These are phyloP conservation scores for Fusarium sp. DNA, from an alignment of 2,329 filamentous ascomycete genomes.

Conservation along the genomic window DNA sequence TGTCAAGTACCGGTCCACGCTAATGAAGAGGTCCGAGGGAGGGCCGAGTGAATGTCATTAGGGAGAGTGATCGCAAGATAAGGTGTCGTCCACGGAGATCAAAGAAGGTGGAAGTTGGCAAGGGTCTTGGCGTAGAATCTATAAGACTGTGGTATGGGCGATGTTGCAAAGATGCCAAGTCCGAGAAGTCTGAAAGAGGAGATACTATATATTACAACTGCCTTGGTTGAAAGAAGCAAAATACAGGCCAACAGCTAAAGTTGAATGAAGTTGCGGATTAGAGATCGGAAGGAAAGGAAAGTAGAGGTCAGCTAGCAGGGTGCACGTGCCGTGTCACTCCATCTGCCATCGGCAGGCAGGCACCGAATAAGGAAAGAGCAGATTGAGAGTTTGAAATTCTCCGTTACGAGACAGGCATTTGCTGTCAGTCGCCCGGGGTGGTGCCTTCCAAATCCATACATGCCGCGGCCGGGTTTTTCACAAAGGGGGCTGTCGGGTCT, in stretches of 20 bases:
- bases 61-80: neutral
- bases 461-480: constrained; percentile 35
- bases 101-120: neutral
- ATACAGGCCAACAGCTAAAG: constrained; percentile 2
- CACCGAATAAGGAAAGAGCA: constrained; percentile 28
- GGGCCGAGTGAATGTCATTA: neutral
- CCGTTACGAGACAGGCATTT: constrained; percentile 10
- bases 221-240: neutral
- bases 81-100: neutral
- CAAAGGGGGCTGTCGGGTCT: neutral
- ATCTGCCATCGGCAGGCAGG: neutral
- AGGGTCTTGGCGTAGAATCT: neutral
- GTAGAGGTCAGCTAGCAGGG: constrained; percentile 17
- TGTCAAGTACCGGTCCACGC: neutral
- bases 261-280: constrained; percentile 11
- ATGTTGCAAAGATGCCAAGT: neutral
- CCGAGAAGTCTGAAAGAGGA: neutral
- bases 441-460: constrained; percentile 36
- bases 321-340: constrained; percentile 25
- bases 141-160: neutral
- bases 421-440: neutral
- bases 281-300: neutral
- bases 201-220: neutral
- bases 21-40: neutral
- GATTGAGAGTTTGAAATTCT: constrained; percentile 19